A percentile compares a stretch with the other conserved stretches of the same genome.
Conservation (phyloP, 139 green algal genomes). For the Picocystis salinarum region DNA sequence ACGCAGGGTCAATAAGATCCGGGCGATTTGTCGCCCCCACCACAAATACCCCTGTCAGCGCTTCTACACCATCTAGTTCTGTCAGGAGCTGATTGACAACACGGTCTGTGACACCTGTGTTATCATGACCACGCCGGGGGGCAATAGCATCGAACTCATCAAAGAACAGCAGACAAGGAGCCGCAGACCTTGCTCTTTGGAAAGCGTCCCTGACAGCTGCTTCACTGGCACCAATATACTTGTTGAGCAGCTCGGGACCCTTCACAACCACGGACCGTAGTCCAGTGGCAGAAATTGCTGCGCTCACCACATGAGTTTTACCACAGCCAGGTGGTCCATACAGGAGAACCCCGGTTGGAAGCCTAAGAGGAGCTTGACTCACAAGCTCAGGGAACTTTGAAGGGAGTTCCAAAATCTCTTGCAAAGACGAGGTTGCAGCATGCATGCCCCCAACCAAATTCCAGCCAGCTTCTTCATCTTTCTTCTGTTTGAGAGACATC, state of each 20-base stretch:
- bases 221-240: constrained; percentile 92
- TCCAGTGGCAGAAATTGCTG: constrained; percentile 47
- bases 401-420: constrained; percentile 66
- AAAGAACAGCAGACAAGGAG: constrained; percentile 96
- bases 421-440: constrained; percentile 45
- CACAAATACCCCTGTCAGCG: constrained; percentile 67
- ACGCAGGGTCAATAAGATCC: constrained; percentile 74
- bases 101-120: constrained; percentile 77
- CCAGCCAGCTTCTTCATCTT: constrained; percentile 28
- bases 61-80: constrained; percentile 91
- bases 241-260: constrained; percentile 95
- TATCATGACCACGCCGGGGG: constrained; percentile 76
- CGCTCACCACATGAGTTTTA: constrained; percentile 77
- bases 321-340: constrained; percentile 91
- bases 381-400: constrained; percentile 33
- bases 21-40: constrained; percentile 77
- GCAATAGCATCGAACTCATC: constrained; percentile 98
- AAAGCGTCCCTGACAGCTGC: constrained; percentile 80
- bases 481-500: constrained; percentile 6
- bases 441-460: constrained; percentile 63
- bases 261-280: constrained; percentile 55
- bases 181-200: constrained; percentile 47
- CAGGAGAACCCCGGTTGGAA: constrained; percentile 78
- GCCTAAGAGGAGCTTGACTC: constrained; percentile 49
- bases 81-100: constrained; percentile 95